A percentile compares a stretch with the other conserved stretches of the same genome.
Conservation (phyloP, 768 basidiomycete genomes). For the Trametes coccinea region DNA sequence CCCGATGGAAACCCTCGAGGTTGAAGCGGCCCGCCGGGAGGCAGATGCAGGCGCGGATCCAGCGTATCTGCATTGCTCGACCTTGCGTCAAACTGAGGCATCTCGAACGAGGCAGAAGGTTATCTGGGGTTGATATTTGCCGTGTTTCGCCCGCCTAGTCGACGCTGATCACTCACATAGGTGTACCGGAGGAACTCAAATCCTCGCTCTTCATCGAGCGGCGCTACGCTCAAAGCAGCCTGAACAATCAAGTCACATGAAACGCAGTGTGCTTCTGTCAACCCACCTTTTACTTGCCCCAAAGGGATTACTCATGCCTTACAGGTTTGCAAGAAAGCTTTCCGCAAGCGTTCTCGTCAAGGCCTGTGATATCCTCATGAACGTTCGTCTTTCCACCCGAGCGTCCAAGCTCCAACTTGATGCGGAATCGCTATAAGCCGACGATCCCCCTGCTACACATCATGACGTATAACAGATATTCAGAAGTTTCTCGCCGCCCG, state of each 20-base stretch:
- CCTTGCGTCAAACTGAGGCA: neutral
- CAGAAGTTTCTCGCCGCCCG: neutral
- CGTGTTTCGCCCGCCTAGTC: neutral
- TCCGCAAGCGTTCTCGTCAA: neutral
- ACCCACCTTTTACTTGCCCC: too few species aligned
- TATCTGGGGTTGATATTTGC: neutral
- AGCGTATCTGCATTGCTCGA: neutral
- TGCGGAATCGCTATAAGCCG: neutral
- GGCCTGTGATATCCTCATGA: slow-evolving; percentile 12
- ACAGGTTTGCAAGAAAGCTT: too few species aligned
- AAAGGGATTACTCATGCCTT: too few species aligned
- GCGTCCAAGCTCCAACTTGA: neutral
- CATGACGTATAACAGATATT: slow-evolving; percentile 5
- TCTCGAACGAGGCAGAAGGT: neutral
- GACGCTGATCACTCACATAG: neutral
- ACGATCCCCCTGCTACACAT: slow-evolving; percentile 6
- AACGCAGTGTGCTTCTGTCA: too few species aligned
- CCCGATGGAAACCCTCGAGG: neutral
- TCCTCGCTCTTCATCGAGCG: too few species aligned
- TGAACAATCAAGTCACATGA: too few species aligned
- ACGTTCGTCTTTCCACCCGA: neutral
- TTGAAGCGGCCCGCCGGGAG: slow-evolving; percentile 2
- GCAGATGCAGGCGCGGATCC: neutral
- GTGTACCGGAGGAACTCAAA: too few species aligned
- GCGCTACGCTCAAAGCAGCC: too few species aligned